A percentile compares a stretch with the other conserved stretches of the same genome.
phyloP scores from a whole-genome alignment of 192 early-diverging fungal genomes.

The Rhizophagus clarus region DNA sequence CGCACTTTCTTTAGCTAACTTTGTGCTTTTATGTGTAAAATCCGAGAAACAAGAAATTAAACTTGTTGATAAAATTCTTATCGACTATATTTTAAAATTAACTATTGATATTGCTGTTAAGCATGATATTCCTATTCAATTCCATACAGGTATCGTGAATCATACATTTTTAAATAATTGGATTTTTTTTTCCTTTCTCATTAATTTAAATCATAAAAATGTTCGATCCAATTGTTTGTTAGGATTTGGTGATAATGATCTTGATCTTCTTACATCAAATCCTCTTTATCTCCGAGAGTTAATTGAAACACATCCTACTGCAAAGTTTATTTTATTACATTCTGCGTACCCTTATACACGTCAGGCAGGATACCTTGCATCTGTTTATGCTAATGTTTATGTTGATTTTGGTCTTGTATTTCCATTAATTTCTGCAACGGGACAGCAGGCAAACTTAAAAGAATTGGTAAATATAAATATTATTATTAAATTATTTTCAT shows the following conservation, averaged over 20 bases:
- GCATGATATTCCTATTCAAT: constrained; percentile 34
- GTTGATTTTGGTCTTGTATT: constrained; percentile 24
- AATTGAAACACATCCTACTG: constrained; percentile 34
- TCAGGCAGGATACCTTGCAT: constrained; percentile 34
- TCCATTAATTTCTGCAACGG: neutral
- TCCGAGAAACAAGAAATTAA: neutral
- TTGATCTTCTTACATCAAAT: constrained; percentile 31
- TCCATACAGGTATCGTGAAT: constrained; percentile 30
- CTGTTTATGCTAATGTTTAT: constrained; percentile 25
- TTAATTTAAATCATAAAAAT: neutral
- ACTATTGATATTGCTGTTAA: constrained; percentile 14
- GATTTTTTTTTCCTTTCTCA: neutral
- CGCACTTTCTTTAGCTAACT: neutral
- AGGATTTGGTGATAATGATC: constrained; percentile 37
- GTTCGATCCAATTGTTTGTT: neutral
- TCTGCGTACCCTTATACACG: constrained; percentile 35
- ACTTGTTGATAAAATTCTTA: constrained; percentile 8
- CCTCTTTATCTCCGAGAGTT: constrained; percentile 28
- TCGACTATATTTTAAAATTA: constrained; percentile 23
- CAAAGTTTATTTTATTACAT: constrained; percentile 33
- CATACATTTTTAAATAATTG: neutral
- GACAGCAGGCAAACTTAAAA: neutral
- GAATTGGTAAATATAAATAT: neutral
- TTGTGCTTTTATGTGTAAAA: neutral
- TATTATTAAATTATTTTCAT: neutral